Evolutionary conservation across 2,329 filamentous ascomycete species (phyloP).

Genomic region (Harringtonia lauricola): DNA sequence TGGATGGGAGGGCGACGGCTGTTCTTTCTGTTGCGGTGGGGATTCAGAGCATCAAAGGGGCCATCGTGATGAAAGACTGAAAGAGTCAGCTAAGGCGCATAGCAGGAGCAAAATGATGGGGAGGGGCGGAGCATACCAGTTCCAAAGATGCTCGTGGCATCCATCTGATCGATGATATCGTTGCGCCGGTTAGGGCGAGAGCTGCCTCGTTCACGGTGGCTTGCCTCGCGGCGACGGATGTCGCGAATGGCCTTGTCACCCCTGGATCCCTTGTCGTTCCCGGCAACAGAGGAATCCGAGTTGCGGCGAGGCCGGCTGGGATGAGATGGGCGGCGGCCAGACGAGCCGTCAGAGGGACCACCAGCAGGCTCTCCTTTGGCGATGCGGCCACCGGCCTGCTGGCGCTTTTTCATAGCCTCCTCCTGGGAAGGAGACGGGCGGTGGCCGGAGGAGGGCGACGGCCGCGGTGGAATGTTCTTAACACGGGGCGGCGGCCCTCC

Average conservation of each 20-base stretch:
- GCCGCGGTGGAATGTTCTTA: slow-evolving; percentile 39
- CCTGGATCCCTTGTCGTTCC: slow-evolving; percentile 46
- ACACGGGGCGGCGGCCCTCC: slow-evolving; percentile 27
- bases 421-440: slow-evolving; percentile 57
- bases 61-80: slow-evolving; percentile 95
- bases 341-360: neutral
- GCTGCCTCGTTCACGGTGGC: slow-evolving; percentile 40
- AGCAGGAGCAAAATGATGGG: slow-evolving; percentile 4
- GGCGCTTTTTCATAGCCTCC: slow-evolving; percentile 44
- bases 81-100: neutral
- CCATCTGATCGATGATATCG: slow-evolving; percentile 92
- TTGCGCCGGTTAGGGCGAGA: slow-evolving; percentile 44
- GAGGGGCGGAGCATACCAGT: slow-evolving; percentile 47
- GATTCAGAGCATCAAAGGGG: slow-evolving; percentile 92
- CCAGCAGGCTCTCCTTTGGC: neutral
- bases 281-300: slow-evolving; percentile 63
- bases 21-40: slow-evolving; percentile 80
- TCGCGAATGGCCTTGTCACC: slow-evolving; percentile 43
- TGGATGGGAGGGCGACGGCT: slow-evolving; percentile 84
- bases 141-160: slow-evolving; percentile 92
- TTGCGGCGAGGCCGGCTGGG: slow-evolving; percentile 54
- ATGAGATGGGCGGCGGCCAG: slow-evolving; percentile 20
- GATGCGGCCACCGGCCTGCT: slow-evolving; percentile 2
- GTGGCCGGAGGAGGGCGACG: slow-evolving; percentile 32
- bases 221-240: slow-evolving; percentile 38